These are phyloP conservation scores for Zalerion maritima DNA, from an alignment of 495 filamentous ascomycete genomes.

Conservation along the genomic window DNA sequence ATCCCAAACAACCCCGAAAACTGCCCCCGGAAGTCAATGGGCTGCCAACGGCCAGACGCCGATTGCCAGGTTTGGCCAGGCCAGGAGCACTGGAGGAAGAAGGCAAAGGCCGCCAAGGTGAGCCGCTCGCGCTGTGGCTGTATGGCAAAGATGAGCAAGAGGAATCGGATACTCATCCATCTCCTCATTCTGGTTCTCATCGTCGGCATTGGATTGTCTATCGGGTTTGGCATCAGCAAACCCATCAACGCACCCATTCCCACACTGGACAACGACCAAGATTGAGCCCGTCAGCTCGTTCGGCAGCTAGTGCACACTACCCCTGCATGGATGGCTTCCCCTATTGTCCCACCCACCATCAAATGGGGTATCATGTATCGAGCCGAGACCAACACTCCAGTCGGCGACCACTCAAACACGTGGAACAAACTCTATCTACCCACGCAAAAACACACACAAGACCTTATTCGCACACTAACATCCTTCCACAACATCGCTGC, in stretches of 20 bases:
- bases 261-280: no score
- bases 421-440: no score
- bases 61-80: conserved; percentile 36
- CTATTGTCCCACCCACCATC: no score
- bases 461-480: no score
- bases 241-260: conserved; percentile 30
- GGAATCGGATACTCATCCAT: conserved; percentile 30
- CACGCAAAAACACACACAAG: no score
- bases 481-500: no score
- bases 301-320: no score
- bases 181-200: conserved; percentile 27
- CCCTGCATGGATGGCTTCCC: no score
- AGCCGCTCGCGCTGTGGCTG: conserved; percentile 27
- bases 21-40: conserved; percentile 17
- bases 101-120: conserved; percentile 32
- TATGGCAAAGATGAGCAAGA: conserved; percentile 29
- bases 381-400: no score
- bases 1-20: conserved; percentile 16
- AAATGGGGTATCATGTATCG: no score
- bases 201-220: conserved; percentile 29
- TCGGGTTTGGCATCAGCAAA: conserved; percentile 36
- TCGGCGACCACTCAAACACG: no score
- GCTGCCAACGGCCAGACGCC: conserved; percentile 15
- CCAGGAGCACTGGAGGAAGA: conserved; percentile 33
- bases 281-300: no score